These are phyloP conservation scores for Schwanniomyces vanrijiae DNA, from an alignment of 805 yeast genomes.

Conservation along the genomic window DNA sequence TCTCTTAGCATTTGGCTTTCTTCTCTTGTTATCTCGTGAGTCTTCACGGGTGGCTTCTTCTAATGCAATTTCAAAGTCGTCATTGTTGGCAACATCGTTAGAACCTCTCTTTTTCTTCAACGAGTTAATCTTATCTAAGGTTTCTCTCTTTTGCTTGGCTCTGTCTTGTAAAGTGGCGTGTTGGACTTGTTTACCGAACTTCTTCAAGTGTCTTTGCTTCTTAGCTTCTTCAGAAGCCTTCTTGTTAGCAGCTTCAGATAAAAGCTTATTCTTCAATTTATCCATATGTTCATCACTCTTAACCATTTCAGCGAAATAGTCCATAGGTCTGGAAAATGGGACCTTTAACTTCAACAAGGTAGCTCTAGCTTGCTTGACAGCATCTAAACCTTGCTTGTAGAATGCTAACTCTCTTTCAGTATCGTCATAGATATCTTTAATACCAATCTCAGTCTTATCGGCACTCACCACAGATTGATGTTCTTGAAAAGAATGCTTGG, in stretches of 20 bases:
- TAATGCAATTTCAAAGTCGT: constrained; percentile 81
- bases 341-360: constrained; percentile 68
- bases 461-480: constrained; percentile 72
- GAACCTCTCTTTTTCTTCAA: constrained; percentile 84
- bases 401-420: constrained; percentile 94
- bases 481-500: constrained; percentile 73
- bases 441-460: constrained; percentile 59
- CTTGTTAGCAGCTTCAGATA: constrained; percentile 78
- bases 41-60: constrained; percentile 83
- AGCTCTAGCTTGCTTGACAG: constrained; percentile 71
- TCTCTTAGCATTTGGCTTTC: constrained; percentile 63
- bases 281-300: constrained; percentile 99
- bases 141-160: constrained; percentile 87
- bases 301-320: constrained; percentile 98
- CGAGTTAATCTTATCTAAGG: constrained; percentile 86
- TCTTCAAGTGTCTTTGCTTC: constrained; percentile 91
- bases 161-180: constrained; percentile 90
- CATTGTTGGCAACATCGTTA: constrained; percentile 68
- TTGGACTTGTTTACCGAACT: constrained; percentile 97
- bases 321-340: constrained; percentile 90
- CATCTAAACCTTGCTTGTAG: constrained; percentile 89
- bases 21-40: constrained; percentile 23
- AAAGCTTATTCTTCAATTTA: constrained; percentile 75
- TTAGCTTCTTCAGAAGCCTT: constrained; percentile 91
- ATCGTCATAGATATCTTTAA: constrained; percentile 90